Conservation (phyloP, 2,329 filamentous ascomycete species). For the Aspergillus viridinutans region DNA sequence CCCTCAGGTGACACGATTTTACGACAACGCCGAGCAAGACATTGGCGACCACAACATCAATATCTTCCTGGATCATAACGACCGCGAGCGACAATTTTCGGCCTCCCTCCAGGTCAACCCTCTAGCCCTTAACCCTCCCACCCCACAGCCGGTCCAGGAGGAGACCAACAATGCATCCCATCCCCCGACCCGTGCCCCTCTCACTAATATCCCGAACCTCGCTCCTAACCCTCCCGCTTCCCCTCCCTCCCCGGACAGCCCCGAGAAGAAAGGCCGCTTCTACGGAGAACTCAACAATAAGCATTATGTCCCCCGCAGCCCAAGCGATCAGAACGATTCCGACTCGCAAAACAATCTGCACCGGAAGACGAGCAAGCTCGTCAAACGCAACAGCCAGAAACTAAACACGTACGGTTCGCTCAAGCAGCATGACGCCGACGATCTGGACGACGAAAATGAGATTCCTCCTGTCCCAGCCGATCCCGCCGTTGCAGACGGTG, state of each 20-base stretch:
- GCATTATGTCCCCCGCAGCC: constrained; percentile 18
- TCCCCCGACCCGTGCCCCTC: constrained; percentile 26
- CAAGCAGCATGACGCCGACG: constrained; percentile 27
- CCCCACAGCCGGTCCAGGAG: constrained; percentile 31
- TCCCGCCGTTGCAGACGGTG: constrained; percentile 21
- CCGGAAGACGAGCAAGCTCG: constrained; percentile 28
- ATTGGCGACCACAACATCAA: constrained; percentile 35
- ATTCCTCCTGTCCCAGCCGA: constrained; percentile 7
- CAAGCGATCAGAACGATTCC: constrained; percentile 17
- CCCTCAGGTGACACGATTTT: constrained; percentile 15
- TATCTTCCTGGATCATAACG: constrained; percentile 30
- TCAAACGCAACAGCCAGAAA: constrained; percentile 32
- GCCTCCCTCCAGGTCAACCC: constrained; percentile 35
- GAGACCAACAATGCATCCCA: constrained; percentile 21
- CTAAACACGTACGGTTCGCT: constrained; percentile 31
- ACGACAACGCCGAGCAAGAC: constrained; percentile 28
- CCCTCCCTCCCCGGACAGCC: constrained; percentile 25
- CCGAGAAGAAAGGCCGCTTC: constrained; percentile 33
- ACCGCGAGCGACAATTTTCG: constrained; percentile 21
- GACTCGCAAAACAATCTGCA: constrained; percentile 5
- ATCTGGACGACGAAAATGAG: constrained; percentile 20
- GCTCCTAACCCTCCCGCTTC: constrained; percentile 23
- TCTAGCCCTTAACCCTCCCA: constrained; percentile 45
- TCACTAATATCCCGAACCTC: constrained; percentile 34
- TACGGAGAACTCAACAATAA: constrained; percentile 35